Base-by-base conservation (phyloP, 257 asterid species). In the Nicotiana knightiana region DNA sequence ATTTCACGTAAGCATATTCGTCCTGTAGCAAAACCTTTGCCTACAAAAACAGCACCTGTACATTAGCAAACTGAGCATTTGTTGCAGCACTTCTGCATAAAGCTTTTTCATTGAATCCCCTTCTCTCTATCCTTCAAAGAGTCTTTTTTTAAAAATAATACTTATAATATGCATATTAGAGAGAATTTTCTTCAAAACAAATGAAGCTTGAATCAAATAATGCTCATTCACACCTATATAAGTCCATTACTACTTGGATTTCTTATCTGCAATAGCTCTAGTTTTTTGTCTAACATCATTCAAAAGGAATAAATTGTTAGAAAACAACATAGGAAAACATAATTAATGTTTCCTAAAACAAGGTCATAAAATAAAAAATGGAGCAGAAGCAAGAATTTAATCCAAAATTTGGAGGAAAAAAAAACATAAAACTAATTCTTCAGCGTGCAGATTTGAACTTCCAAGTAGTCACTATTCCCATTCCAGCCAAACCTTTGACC, bases 21-120 rank as follows among this genome's bases (percentile, higher is more conserved):
- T 86, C 97, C 97, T 4, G 92, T 85, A 5, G 87, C 93, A 89
- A 95, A 95, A 82, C 85, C 97, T 81, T 84, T 82, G 77, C 97
- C 98, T 93, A 87, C 85, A 67, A 87, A 67, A 13, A 79, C 17
- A 35, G 68, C 77, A 89, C 43, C 8, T 16, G 46, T 32, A 64
- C 67, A 65, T 82, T 54, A 84, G 57, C 62, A 73, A 73, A 73
- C 39, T 48, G 43, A 46, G 33, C n/a, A 39, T 21, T 57, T 24
- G 24, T 70, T 54, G 59, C 59, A 54, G 59, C n/a, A 54, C 59
- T 54, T 54, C 59, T 0, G 57, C 57, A 51, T 51, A 39, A 8
- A 39, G 48, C 48, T 39, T 8, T 8, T 39, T 6, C 9, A 51
- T 51, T 1, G 57, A 51, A 4, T 53, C 1, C 57, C 57, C 6